A percentile compares a stretch with the other conserved stretches of the same genome.
These are phyloP conservation scores for Agrocybe praecox DNA, from an alignment of 768 basidiomycete genomes.

Conservation along the genomic window DNA sequence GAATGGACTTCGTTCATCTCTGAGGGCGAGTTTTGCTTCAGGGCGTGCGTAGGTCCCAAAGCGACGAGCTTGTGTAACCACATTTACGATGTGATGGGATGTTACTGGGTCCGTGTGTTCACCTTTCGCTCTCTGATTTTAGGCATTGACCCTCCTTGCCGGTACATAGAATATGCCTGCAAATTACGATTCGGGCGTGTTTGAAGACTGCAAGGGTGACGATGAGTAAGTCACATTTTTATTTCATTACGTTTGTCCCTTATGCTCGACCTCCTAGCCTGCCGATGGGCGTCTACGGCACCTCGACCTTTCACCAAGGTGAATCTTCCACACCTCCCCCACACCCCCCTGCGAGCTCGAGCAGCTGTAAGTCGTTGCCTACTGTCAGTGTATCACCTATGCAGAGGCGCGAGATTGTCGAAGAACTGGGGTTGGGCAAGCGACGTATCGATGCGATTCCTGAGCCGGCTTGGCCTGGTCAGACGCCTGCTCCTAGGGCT, in stretches of 20 bases:
- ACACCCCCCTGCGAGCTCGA: slow-evolving; percentile 63
- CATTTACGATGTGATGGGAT: slow-evolving; percentile 74
- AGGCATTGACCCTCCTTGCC: too few species aligned
- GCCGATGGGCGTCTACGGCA: slow-evolving; percentile 75
- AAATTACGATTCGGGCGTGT: slow-evolving; percentile 59
- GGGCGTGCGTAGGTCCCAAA: slow-evolving; percentile 65
- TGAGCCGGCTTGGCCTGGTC: not conserved
- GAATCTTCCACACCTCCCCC: slow-evolving; percentile 55
- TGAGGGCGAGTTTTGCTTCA: slow-evolving; percentile 66
- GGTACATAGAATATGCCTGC: slow-evolving; percentile 69
- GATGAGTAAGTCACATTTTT: slow-evolving; percentile 46
- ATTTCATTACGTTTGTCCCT: not conserved
- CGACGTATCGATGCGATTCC: not conserved
- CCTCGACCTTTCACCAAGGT: slow-evolving; percentile 73
- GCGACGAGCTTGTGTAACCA: slow-evolving; percentile 70
- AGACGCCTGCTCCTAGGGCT: not conserved
- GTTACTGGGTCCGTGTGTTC: slow-evolving; percentile 42
- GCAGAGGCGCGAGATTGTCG: slow-evolving; percentile 9
- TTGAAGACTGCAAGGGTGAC: slow-evolving; percentile 69
- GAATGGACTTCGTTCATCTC: slow-evolving; percentile 91
- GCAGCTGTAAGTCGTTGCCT: slow-evolving; percentile 55
- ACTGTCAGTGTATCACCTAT: slow-evolving; percentile 32
- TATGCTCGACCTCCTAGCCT: slow-evolving; percentile 22
- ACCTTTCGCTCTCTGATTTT: too few species aligned
- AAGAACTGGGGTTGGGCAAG: slow-evolving; percentile 12